Conservation (phyloP, 1,139 yeast species). For the Kodamaea alishanica region DNA sequence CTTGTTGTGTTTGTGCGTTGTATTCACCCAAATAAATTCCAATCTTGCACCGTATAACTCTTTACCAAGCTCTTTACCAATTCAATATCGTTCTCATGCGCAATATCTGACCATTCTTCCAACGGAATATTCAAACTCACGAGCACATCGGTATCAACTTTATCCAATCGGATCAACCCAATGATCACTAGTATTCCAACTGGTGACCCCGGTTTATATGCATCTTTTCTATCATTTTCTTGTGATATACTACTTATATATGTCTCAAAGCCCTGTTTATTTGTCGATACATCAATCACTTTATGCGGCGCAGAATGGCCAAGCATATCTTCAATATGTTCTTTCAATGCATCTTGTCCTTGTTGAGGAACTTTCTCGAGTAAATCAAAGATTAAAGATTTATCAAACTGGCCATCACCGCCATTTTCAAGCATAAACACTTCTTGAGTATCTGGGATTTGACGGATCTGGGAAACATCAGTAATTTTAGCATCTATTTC, state of each 20-base stretch:
- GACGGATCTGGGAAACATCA: conserved; percentile 72
- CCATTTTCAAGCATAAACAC: conserved; percentile 54
- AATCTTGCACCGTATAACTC: conserved; percentile 22
- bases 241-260: conserved; percentile 13
- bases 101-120: conserved; percentile 7
- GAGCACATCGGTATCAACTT: conserved; percentile 58
- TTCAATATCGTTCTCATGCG: conserved; percentile 10
- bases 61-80: conserved; percentile 17
- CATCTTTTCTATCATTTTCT: conserved; percentile 42
- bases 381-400: conserved; percentile 68
- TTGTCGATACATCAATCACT: conserved; percentile 10
- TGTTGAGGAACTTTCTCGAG: conserved; percentile 51
- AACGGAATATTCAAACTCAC: conserved; percentile 57
- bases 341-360: conserved; percentile 28
- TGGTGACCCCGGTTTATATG: conserved; percentile 36
- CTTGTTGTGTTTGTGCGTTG: too few species aligned
- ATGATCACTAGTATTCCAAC: conserved; percentile 39
- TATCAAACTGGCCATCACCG: conserved; percentile 39
- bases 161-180: conserved; percentile 50
- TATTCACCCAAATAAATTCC: conserved; percentile 29
- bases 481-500: conserved; percentile 42
- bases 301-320: conserved; percentile 23
- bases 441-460: conserved; percentile 87
- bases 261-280: conserved; percentile 11
- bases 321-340: conserved; percentile 42